These are phyloP conservation scores for Beverwykella pulmonaria DNA, from an alignment of 495 filamentous ascomycete species.

Conservation along the genomic window DNA sequence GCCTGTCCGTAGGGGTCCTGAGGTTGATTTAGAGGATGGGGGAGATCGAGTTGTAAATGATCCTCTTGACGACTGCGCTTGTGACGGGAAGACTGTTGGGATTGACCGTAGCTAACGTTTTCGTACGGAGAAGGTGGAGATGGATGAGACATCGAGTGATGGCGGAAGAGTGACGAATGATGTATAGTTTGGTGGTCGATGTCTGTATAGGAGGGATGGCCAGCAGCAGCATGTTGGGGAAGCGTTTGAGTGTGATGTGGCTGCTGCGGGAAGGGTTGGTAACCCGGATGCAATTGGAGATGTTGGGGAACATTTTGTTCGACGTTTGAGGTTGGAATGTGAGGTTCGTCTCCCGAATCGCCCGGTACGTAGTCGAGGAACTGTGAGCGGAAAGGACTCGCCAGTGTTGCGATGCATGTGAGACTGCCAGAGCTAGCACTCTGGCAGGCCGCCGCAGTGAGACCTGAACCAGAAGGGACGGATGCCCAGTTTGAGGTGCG, in stretches of 20 bases:
- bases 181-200: conserved; percentile 36
- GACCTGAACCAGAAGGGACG: conserved; percentile 42
- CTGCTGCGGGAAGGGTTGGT: conserved; percentile 38
- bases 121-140: conserved; percentile 31
- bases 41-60: conserved; percentile 35
- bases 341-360: conserved; percentile 49
- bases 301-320: conserved; percentile 37
- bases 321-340: conserved; percentile 40
- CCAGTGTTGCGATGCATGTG: conserved; percentile 69
- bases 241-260: conserved; percentile 37
- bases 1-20: conserved; percentile 39
- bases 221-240: conserved; percentile 20
- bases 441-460: conserved; percentile 61
- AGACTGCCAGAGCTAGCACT: conserved; percentile 71
- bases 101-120: conserved; percentile 11
- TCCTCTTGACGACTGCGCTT: conserved; percentile 42
- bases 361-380: conserved; percentile 56
- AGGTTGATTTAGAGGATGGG: conserved; percentile 32
- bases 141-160: conserved; percentile 41
- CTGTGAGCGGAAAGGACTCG: conserved; percentile 67
- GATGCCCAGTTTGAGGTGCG: conserved; percentile 37
- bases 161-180: conserved; percentile 45
- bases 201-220: conserved; percentile 29
- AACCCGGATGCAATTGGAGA: conserved; percentile 21
- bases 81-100: conserved; percentile 17